These are phyloP conservation scores for Curvularia verruculosa DNA, from an alignment of 2,329 filamentous ascomycete species.

Conservation along the genomic window DNA sequence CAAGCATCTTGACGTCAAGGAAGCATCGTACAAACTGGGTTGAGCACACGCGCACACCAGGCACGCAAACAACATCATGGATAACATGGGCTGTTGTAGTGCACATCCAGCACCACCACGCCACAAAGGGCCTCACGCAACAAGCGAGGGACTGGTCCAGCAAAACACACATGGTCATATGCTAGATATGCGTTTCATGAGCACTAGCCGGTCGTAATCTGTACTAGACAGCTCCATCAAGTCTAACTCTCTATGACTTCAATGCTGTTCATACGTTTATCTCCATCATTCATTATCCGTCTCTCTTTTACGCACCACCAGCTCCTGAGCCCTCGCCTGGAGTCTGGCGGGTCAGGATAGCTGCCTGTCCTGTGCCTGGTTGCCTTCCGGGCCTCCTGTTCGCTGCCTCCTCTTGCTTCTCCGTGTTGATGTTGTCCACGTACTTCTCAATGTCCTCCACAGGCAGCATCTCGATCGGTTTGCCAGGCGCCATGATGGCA, in stretches of 20 bases:
- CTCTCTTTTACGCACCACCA: constrained; percentile 14
- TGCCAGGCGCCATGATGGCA: constrained; percentile 93
- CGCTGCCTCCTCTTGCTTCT: constrained; percentile 98
- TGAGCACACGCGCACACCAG: constrained; percentile 50
- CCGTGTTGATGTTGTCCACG: constrained; percentile 98
- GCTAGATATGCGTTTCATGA: constrained; percentile 39
- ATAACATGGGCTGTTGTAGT: neutral
- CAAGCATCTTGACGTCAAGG: constrained; percentile 78
- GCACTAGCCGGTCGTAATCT: constrained; percentile 33
- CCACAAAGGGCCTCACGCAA: constrained; percentile 4
- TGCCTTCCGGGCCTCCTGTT: constrained; percentile 78
- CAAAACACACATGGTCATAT: constrained; percentile 3
- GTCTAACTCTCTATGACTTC: constrained; percentile 38
- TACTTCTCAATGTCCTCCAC: constrained; percentile 96
- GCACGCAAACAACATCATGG: neutral
- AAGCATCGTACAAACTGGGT: constrained; percentile 76
- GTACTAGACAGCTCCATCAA: constrained; percentile 38
- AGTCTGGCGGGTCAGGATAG: constrained; percentile 72
- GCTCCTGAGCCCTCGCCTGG: constrained; percentile 47
- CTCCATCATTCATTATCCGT: constrained; percentile 30
- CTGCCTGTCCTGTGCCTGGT: constrained; percentile 71
- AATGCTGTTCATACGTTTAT: constrained; percentile 36
- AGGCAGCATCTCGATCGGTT: constrained; percentile 89
- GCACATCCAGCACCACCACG: constrained; percentile 3
- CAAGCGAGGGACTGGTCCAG: constrained; percentile 16